Base-by-base conservation (phyloP, 1,284 basidiomycete genomes). In the Inonotus hispidus region DNA sequence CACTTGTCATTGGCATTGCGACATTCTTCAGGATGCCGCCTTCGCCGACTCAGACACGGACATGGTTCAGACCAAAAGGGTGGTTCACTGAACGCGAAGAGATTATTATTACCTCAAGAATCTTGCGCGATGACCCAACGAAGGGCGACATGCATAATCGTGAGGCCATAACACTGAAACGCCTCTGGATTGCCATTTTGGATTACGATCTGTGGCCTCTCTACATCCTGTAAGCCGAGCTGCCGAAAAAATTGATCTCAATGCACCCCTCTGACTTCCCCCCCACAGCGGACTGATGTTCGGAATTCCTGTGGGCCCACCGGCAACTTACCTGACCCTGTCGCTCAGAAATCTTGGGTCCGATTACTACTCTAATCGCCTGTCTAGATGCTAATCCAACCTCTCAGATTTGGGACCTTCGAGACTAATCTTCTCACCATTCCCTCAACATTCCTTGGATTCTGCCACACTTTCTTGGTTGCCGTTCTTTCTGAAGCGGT, bases 61-160 rank as follows among this genome's bases (percentile, higher is more conserved):
- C 81, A 0, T 84, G 84, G 82, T 88, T 81, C 73, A 72, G 85
- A 27, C 82, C 82, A 0, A 83, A 84, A 39, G 87, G 87, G 0
- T 91, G 88, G 86, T 90, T 91, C 70, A 82, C 75, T 4, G 78
- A 80, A 54, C 66, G 73, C 23, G 79, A 84, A 63, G 82, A 82
- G 65, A 75, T 74, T 1, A 85, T 87, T 59, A 75, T 81, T 1
- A 80, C 84, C 10, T 77, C 76, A 59, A 76, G 84, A 19, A 76
- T 90, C n/a, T 74, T 90, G 3, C 78, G 88, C 2, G 88, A 90
- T 68, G 88, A 90, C 65, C 88, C 84, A 1, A 75, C 79, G 13
- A 87, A 76, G 77, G 79, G 82, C 3, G 81, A 84, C 64, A 92
- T 92, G 89, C 87, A 92, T 73, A 92, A 92, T 65, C 82, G 90